These are phyloP conservation scores for Gossypium rotundifolium DNA, from an alignment of 345 rosid species.

Conservation along the genomic window DNA sequence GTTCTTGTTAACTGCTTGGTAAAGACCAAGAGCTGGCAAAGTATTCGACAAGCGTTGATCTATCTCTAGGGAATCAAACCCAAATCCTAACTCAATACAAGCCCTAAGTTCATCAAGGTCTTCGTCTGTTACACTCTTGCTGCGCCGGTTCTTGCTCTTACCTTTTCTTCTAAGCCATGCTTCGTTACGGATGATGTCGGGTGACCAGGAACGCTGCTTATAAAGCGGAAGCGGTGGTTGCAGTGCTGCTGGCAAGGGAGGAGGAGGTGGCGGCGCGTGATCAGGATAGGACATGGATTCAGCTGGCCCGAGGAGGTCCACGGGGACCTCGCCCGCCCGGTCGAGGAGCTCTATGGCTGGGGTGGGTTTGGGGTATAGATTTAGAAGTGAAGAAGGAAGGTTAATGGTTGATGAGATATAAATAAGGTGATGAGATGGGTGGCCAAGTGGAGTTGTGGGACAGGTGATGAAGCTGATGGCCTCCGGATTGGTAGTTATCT, in stretches of 20 bases:
- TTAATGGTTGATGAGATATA: slow-evolving; percentile 1
- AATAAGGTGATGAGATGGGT: slow-evolving; percentile 20
- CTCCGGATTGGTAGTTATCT: neutral
- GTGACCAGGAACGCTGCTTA: slow-evolving; percentile 87
- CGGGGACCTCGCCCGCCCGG: slow-evolving; percentile 30
- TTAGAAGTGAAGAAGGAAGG: neutral
- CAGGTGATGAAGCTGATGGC: slow-evolving; percentile 1
- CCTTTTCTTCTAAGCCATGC: slow-evolving; percentile 80
- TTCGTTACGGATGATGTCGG: slow-evolving; percentile 75
- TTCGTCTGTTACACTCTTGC: slow-evolving; percentile 84
- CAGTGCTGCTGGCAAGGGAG: slow-evolving; percentile 1
- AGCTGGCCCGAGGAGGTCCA: slow-evolving; percentile 26
- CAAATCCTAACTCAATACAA: slow-evolving; percentile 79
- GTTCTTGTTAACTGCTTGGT: slow-evolving; percentile 65
- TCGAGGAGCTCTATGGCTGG: slow-evolving; percentile 35
- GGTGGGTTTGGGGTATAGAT: neutral
- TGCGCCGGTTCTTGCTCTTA: slow-evolving; percentile 35
- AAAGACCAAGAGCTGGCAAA: slow-evolving; percentile 73
- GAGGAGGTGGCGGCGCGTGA: neutral
- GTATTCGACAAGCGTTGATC: slow-evolving; percentile 76
- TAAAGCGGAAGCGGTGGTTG: slow-evolving; percentile 27
- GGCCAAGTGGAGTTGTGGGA: slow-evolving; percentile 13
- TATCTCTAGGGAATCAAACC: slow-evolving; percentile 65
- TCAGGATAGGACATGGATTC: slow-evolving; percentile 22
- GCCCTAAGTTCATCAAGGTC: slow-evolving; percentile 96